A percentile compares a stretch with the other conserved stretches of the same genome.
Evolutionary conservation across 345 rosid species (phyloP).

Genomic region (Murraya paniculata): DNA sequence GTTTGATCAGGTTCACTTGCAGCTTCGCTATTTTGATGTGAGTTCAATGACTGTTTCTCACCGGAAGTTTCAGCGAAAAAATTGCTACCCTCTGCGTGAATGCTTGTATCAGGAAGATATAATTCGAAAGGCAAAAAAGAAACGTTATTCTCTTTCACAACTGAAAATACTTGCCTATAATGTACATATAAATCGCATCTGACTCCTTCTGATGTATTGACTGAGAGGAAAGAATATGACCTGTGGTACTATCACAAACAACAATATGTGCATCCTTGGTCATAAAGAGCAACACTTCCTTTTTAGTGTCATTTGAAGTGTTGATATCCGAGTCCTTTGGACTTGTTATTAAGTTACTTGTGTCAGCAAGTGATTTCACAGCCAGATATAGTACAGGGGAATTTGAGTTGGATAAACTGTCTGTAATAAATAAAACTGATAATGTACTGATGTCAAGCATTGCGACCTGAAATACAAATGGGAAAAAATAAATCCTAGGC

Average conservation of each 20-base stretch:
- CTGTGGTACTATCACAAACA: slow-evolving; percentile 56
- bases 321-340: slow-evolving; percentile 31
- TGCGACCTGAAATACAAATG: slow-evolving; percentile 65
- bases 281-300: slow-evolving; percentile 43
- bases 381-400: slow-evolving; percentile 59
- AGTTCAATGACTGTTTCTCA: slow-evolving; percentile 22
- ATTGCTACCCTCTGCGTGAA: slow-evolving; percentile 47
- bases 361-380: slow-evolving; percentile 37
- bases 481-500: slow-evolving; percentile 18
- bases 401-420: slow-evolving; percentile 45
- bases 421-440: slow-evolving; percentile 60
- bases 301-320: slow-evolving; percentile 28
- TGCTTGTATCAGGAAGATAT: slow-evolving; percentile 17
- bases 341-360: slow-evolving; percentile 21
- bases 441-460: slow-evolving; percentile 59
- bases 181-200: slow-evolving; percentile 54
- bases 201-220: slow-evolving; percentile 39
- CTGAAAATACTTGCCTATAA: slow-evolving; percentile 54
- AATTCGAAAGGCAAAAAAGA: slow-evolving; percentile 11
- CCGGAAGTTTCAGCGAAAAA: slow-evolving; percentile 30
- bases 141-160: slow-evolving; percentile 9
- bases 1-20: slow-evolving; percentile 29
- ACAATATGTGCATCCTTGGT: slow-evolving; percentile 58
- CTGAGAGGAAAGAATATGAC: slow-evolving; percentile 41
- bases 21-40: slow-evolving; percentile 31